These are phyloP conservation scores for Paraphoma chrysanthemicola DNA, from an alignment of 2,329 filamentous ascomycete species.

Conservation along the genomic window DNA sequence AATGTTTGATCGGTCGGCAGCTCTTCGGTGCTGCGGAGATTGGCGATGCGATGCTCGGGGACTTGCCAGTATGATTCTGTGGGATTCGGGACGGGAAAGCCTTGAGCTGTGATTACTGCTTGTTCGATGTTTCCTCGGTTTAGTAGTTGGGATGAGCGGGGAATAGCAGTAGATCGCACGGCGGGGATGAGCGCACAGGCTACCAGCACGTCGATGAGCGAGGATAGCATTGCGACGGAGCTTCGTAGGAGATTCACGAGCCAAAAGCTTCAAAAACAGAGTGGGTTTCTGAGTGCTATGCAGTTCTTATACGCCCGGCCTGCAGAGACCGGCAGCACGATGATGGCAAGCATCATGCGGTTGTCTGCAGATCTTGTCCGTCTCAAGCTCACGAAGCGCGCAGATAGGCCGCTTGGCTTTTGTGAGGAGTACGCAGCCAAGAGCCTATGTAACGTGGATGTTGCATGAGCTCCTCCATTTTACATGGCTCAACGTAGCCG, in stretches of 20 bases:
- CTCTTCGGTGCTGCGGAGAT: neutral
- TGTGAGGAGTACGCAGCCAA: neutral
- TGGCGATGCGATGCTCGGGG: neutral
- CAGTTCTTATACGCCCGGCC: neutral
- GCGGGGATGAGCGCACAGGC: neutral
- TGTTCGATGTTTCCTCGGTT: neutral
- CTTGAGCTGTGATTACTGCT: neutral
- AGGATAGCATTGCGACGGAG: neutral
- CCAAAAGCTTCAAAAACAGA: neutral
- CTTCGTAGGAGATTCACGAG: neutral
- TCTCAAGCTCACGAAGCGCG: neutral
- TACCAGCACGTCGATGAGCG: neutral
- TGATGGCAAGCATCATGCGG: neutral
- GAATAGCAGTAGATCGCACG: neutral
- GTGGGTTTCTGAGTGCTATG: neutral
- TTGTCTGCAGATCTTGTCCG: neutral
- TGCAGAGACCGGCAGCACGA: no score
- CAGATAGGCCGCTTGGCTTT: neutral
- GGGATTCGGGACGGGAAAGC: neutral
- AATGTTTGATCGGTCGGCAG: slow-evolving; percentile 15
- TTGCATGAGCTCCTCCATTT: no score
- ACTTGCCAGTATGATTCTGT: neutral
- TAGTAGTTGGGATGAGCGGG: neutral
- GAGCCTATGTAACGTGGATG: neutral
- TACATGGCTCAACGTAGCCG: no score